A percentile compares a stretch with the other conserved stretches of the same genome.
Evolutionary conservation across 2,329 filamentous ascomycete genomes (phyloP).

Genomic region (Claviceps sp.): DNA sequence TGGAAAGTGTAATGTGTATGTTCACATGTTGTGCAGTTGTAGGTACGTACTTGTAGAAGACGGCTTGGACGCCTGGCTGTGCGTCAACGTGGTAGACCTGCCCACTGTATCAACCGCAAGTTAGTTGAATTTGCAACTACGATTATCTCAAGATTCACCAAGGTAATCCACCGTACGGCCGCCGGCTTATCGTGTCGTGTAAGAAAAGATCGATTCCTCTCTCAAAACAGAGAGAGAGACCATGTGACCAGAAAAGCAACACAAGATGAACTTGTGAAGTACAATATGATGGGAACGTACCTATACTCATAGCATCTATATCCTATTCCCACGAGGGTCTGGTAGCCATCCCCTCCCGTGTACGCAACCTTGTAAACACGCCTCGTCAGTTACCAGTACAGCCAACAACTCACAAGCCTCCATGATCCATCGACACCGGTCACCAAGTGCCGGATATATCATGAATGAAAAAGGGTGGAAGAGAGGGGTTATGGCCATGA

Average conservation of each 20-base stretch:
- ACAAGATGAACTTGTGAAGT: not conserved
- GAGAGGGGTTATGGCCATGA: not conserved
- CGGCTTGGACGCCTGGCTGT: not conserved
- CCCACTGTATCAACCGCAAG: not conserved
- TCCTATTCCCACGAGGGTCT: not conserved
- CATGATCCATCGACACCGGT: too few relatives aligned
- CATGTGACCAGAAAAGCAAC: not conserved
- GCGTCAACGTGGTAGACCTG: not conserved
- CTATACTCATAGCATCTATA: not conserved
- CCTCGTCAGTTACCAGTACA: not conserved
- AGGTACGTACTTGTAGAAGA: not conserved
- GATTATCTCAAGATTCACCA: too few relatives aligned
- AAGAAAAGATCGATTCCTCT: not conserved
- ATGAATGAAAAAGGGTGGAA: too few relatives aligned
- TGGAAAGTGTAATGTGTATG: not conserved
- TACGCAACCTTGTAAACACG: not conserved
- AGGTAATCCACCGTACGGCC: too few relatives aligned
- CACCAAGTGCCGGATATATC: too few relatives aligned
- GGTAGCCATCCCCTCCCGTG: not conserved
- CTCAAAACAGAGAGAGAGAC: not conserved
- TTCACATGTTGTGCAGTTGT: too few relatives aligned
- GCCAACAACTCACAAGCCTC: not conserved
- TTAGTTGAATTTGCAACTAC: not conserved
- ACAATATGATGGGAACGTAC: not conserved
- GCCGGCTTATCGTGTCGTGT: not conserved